Base-by-base conservation (phyloP, 1,284 basidiomycete species). In the Thecaphora frezii region DNA sequence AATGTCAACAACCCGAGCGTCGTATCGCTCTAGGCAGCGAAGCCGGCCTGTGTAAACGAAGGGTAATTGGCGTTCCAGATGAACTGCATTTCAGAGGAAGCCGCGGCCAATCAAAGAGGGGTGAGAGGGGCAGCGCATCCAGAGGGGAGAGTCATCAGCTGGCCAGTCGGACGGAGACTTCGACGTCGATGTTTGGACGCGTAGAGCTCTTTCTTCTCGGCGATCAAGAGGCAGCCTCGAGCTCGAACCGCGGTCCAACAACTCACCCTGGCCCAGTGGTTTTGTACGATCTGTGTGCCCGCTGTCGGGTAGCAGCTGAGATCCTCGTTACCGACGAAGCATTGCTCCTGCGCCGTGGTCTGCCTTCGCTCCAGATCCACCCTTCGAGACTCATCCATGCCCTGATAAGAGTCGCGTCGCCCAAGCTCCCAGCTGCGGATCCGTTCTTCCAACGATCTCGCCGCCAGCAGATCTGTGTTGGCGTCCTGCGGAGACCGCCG, bases 31-130 rank as follows among this genome's bases (percentile, higher is more conserved):
- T n/a, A n/a, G n/a, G n/a, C n/a, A n/a, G n/a, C 61, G 22, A 26
- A 64, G 18, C 72, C 72, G 2, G 49, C 49, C 24, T 69, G 67
- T 3, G 59, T 59, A 46, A 74, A 74, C 30, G 58, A 54, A 2
- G 72, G 72, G 19, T 66, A 73, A 54, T 73, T 71, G 38, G 55
- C 45, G 44, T 74, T 74, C 72, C 72, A 74, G 40, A 74, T 74
- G 44, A 74, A 69, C 46, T 64, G 51, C n/a, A n/a, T n/a, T n/a
- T n/a, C n/a, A 45, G 25, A 26, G 8, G 14, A 13, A 10, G 18
- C 3, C 14, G 37, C 9, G 13, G 10, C 10, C 8, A 23, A 18
- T 26, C 28, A 13, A 25, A 18, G 19, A 13, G 24, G 22, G 24
- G 26, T 3, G 39, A 36, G n/a, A 4, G 18, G 30, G 37, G 24